Percentiles rank a stretch among this genome's conserved stretches.
Conservation (phyloP, 140 eudicot genomes). For the Anethum foeniculum region DNA sequence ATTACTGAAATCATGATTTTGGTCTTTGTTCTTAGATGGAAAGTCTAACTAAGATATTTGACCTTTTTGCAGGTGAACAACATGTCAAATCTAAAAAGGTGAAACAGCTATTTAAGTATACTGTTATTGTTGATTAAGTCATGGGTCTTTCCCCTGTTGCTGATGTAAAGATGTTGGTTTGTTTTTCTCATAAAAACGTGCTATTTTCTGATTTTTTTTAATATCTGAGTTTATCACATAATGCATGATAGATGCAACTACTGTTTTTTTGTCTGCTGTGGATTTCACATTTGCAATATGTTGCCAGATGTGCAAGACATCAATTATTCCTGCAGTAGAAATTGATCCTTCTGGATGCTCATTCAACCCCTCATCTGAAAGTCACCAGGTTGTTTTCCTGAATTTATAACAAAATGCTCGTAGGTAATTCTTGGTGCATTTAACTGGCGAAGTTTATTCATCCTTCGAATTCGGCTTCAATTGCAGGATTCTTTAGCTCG, state of each 20-base stretch:
- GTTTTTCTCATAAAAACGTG: neutral
- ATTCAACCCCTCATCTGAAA: conserved; percentile 65
- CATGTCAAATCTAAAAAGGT: conserved; percentile 49
- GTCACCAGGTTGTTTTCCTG: conserved; percentile 56
- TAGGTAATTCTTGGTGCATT: conserved; percentile 5
- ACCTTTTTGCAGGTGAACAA: conserved; percentile 37
- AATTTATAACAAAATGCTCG: neutral
- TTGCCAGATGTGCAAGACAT: conserved; percentile 46
- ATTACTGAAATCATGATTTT: neutral
- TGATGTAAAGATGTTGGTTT: neutral
- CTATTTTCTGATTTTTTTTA: neutral
- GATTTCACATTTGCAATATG: neutral
- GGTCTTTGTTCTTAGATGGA: conserved; percentile 15
- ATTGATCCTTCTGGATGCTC: conserved; percentile 91
- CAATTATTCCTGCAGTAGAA: conserved; percentile 85
- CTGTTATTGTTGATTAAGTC: neutral
- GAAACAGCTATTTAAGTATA: neutral
- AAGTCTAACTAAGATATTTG: conserved; percentile 3
- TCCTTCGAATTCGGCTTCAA: neutral
- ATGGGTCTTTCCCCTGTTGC: neutral
- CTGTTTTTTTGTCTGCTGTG: neutral
- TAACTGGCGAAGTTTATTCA: neutral
- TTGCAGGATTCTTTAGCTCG: conserved; percentile 72
- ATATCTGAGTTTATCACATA: neutral
- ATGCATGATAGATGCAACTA: neutral